Evolutionary conservation across 176 grass and related monocot species (phyloP), one percentile per base, ranked within the genome.

Genomic region (Eremochloa ophiuroides): DNA sequence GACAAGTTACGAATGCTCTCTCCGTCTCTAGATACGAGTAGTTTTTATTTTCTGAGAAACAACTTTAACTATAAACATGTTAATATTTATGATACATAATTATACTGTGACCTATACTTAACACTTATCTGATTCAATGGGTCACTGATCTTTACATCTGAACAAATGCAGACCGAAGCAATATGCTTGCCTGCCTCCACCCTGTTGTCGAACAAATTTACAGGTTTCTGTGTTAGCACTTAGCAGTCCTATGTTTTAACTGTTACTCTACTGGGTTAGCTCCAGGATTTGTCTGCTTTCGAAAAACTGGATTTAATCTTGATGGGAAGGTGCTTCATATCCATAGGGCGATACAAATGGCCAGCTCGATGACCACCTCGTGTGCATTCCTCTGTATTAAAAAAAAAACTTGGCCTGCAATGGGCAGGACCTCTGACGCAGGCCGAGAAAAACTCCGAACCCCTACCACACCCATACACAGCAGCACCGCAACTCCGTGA

Each of bases 381-480:
- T 56, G 82, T 44, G 80, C 59, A 84, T 68, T 74, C 84, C 68
- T 94, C 88, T 91, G 88, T 34, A 81, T n/a, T n/a, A n/a, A n/a
- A n/a, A n/a, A n/a, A n/a, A n/a, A n/a, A n/a, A n/a, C n/a, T n/a
- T n/a, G n/a, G n/a, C n/a, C n/a, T n/a, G n/a, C n/a, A n/a, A n/a
- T n/a, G n/a, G n/a, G n/a, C n/a, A n/a, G n/a, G n/a, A n/a, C n/a
- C n/a, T n/a, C n/a, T n/a, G n/a, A n/a, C n/a, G n/a, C n/a, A n/a
- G n/a, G n/a, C n/a, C n/a, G n/a, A n/a, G n/a, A n/a, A n/a, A n/a
- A n/a, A n/a, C n/a, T n/a, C n/a, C n/a, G n/a, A n/a, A n/a, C n/a
- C n/a, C n/a, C n/a, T n/a, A n/a, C n/a, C n/a, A n/a, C n/a, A n/a
- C n/a, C n/a, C n/a, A n/a, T n/a, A n/a, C n/a, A n/a, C n/a, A n/a